Conservation (phyloP, 257 asterid species). For the Solanum ossicruentum region DNA sequence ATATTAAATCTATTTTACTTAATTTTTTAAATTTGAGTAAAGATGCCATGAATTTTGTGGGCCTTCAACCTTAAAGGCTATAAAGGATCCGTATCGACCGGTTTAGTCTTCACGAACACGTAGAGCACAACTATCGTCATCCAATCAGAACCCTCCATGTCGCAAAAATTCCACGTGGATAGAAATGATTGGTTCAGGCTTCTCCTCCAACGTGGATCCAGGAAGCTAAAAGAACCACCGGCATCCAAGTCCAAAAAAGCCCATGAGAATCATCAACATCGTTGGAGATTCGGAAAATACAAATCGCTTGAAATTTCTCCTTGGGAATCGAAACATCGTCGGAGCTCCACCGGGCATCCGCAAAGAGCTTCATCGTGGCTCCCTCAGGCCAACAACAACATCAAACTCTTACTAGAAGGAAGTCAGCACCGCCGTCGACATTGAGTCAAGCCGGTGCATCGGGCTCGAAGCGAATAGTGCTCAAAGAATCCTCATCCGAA, state of each 20-base stretch:
- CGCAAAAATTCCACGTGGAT: constrained; percentile 23
- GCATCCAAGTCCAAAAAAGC: not conserved
- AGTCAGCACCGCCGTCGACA: constrained; percentile 35
- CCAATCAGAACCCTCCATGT: constrained; percentile 20
- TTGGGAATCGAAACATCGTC: constrained; percentile 10
- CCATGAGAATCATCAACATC: not conserved
- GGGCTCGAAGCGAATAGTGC: constrained; percentile 35
- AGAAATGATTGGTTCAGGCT: constrained; percentile 11
- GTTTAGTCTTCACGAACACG: not conserved
- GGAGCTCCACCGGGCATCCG: constrained; percentile 52
- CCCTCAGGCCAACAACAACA: constrained; percentile 47
- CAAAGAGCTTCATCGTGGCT: constrained; percentile 60
- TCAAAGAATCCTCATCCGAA: constrained; percentile 29
- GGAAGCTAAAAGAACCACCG: not conserved
- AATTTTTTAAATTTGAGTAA: too few species aligned
- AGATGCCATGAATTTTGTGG: too few species aligned
- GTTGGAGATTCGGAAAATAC: not conserved
- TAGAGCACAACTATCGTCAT: not conserved
- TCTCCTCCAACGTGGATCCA: constrained; percentile 11
- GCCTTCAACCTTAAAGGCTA: too few species aligned
- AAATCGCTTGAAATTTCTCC: not conserved
- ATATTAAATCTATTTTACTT: too few species aligned
- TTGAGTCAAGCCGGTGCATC: constrained; percentile 17
- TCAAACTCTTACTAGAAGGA: constrained; percentile 52
- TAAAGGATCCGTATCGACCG: not conserved